Conservation (phyloP, 371 early-diverging fungal genomes). For the Conidiobolus incongruus region DNA sequence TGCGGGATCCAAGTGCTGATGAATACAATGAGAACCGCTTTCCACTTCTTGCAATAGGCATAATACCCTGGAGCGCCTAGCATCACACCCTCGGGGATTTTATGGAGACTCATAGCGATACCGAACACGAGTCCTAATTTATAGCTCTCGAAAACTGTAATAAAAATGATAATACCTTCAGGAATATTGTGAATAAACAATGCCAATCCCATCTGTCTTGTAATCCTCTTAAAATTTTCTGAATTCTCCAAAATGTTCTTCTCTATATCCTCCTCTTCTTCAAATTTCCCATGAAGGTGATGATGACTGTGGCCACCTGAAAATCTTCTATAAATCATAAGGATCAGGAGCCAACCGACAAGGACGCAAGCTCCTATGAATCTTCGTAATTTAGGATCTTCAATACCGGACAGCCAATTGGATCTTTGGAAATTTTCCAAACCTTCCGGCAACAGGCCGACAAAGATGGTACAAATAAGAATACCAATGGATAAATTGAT, state of each 20-base stretch:
- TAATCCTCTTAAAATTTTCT: neutral
- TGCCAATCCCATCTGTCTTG: constrained; percentile 5
- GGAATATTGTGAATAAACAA: constrained; percentile 8
- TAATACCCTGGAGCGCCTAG: constrained; percentile 6
- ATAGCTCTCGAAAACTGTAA: neutral
- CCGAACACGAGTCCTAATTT: constrained; percentile 5
- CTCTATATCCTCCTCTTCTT: too few relatives aligned
- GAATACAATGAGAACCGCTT: constrained; percentile 4
- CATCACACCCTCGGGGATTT: constrained; percentile 9
- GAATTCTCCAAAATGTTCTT: neutral
- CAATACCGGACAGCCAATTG: neutral
- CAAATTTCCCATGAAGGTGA: too few relatives aligned
- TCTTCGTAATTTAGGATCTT: too few relatives aligned
- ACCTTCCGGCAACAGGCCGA: constrained; percentile 1
- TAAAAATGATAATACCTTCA: constrained; percentile 7
- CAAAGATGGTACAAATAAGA: constrained; percentile 1
- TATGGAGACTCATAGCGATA: constrained; percentile 8
- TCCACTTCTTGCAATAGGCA: constrained; percentile 5
- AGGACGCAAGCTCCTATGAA: too few relatives aligned
- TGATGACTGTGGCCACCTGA: too few relatives aligned
- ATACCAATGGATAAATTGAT: constrained; percentile 6
- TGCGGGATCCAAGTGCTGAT: constrained; percentile 3
- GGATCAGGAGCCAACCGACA: too few relatives aligned
- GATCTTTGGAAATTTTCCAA: neutral
- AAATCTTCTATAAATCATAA: too few relatives aligned